These are phyloP conservation scores for Barnettozyma pratensis DNA, from an alignment of 805 yeast species.

Conservation along the genomic window DNA sequence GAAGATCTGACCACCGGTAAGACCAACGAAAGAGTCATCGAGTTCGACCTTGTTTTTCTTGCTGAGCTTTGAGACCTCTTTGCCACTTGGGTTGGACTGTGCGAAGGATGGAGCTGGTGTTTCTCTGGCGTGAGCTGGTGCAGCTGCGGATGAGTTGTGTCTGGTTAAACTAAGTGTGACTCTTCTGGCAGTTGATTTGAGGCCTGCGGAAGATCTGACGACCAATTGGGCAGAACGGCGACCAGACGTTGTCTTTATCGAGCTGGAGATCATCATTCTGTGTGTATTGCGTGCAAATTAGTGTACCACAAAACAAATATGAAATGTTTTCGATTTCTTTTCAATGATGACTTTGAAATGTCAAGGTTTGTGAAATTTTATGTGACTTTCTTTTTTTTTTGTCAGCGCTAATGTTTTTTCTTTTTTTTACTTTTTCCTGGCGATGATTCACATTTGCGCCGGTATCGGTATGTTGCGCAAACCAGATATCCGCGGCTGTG, in stretches of 20 bases:
- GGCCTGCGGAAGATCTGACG: neutral
- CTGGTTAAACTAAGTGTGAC: constrained; percentile 1
- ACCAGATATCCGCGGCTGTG: neutral
- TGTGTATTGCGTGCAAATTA: neutral
- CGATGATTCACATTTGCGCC: neutral
- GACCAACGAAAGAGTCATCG: constrained; percentile 89
- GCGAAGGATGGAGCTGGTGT: constrained; percentile 26
- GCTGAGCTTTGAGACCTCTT: neutral
- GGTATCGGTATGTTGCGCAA: neutral
- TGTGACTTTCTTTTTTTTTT: neutral
- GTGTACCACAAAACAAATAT: neutral
- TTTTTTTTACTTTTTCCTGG: neutral
- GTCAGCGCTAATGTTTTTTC: neutral
- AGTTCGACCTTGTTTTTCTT: constrained; percentile 26
- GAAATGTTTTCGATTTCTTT: neutral
- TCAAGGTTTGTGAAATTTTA: too few species aligned
- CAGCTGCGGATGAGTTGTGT: constrained; percentile 10
- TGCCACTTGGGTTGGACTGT: constrained; percentile 9
- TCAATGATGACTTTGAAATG: neutral
- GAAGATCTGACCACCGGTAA: constrained; percentile 97
- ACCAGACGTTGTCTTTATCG: neutral
- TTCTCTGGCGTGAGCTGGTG: constrained; percentile 16
- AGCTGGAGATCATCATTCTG: neutral
- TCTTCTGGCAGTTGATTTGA: constrained; percentile 6
- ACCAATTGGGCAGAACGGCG: neutral